Evolutionary conservation across 371 early-diverging fungal species (phyloP).

Genomic region (Apophysomyces variabilis): DNA sequence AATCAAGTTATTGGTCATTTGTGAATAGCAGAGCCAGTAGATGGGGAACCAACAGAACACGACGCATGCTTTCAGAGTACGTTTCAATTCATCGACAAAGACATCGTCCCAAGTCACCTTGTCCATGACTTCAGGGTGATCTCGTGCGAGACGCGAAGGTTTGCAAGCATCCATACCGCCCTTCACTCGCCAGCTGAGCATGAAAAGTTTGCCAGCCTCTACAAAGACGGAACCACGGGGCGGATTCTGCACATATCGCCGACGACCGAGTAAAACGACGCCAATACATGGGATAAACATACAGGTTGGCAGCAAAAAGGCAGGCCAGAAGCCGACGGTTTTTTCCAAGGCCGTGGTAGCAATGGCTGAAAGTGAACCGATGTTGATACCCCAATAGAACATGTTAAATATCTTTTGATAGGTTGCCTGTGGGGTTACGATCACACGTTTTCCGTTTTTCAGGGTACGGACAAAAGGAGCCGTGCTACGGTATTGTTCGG

Average conservation of each 20-base stretch:
- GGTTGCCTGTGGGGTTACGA: constrained; percentile 57
- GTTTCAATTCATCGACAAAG: constrained; percentile 75
- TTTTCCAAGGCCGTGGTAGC: constrained; percentile 62
- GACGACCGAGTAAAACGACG: constrained; percentile 61
- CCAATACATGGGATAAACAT: constrained; percentile 67
- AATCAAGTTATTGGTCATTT: constrained; percentile 78
- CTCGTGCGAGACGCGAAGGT: constrained; percentile 32
- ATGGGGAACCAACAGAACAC: constrained; percentile 76
- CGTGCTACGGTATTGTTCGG: constrained; percentile 49
- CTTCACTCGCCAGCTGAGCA: constrained; percentile 27
- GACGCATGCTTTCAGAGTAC: constrained; percentile 68
- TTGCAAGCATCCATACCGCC: constrained; percentile 45
- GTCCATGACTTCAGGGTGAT: constrained; percentile 39
- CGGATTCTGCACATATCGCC: constrained; percentile 58
- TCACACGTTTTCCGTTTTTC: constrained; percentile 42
- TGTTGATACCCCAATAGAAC: constrained; percentile 87
- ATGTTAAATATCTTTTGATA: constrained; percentile 50
- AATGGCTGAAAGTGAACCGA: constrained; percentile 72
- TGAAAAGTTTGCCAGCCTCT: constrained; percentile 36
- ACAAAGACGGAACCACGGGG: constrained; percentile 62
- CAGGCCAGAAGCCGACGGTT: constrained; percentile 67
- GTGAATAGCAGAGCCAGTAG: constrained; percentile 80
- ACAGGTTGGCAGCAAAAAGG: constrained; percentile 69
- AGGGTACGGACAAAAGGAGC: constrained; percentile 33
- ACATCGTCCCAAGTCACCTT: constrained; percentile 67